Base-by-base conservation (phyloP, 768 basidiomycete species). In the Phanerochaete sordida region DNA sequence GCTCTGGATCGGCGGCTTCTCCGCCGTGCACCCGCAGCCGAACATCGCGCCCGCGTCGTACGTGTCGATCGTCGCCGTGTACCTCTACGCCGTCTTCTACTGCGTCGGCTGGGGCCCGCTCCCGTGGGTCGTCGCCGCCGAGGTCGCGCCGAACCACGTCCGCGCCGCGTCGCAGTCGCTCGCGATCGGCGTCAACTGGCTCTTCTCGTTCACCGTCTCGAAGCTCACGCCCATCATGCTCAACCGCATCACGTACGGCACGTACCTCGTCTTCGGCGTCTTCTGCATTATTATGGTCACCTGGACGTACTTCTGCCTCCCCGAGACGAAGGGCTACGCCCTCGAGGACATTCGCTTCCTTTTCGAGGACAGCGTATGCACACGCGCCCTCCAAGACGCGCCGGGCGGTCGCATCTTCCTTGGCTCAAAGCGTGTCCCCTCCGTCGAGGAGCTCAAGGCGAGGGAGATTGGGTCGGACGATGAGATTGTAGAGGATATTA, bases 71-170 rank as follows among this genome's bases (percentile, higher is more conserved):
- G 60, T 77, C 52, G 76, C 78, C 6, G 75, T 81, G 23, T 81
- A 81, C 65, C 67, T 80, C 27, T 81, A 79, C 64, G 79, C 76
- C 1, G 72, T 79, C 28, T 80, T 79, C 64, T 83, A 75, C 63
- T 76, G 76, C 62, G 58, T 81, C 23, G 76, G 74, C 68, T 65
- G 74, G 72, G 55, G 69, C 69, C 75, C 74, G 44, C 53, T 75
- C 2, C 73, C 74, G 19, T 77, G 78, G 78, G 72, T 77, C n/a
- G 70, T 76, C 44, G 77, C 77, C 6, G 69, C 71, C n/a, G 77
- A 79, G 64, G 72, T 77, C 24, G 76, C 77, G 5, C 79, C 78
- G 2, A 79, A 80, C 58, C 75, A 79, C 55, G 69, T 81, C 31
- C 76, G 79, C 21, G 68, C 77, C 7, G 71, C 72, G 8, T 66